Conservation (phyloP, 305 asterid species). For the Solanum hybrid region DNA sequence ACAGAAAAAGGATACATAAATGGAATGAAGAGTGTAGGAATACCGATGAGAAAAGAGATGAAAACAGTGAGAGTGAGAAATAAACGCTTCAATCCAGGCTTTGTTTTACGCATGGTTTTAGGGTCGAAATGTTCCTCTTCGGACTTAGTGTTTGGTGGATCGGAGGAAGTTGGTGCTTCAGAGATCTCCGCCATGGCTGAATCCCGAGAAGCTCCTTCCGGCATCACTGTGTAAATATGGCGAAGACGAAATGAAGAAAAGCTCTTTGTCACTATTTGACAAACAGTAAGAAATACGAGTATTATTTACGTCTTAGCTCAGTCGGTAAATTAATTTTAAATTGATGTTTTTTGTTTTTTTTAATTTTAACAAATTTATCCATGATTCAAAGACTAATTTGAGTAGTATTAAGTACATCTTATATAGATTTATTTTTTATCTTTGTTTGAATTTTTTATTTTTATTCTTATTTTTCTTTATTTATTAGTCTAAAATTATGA, state of each 20-base stretch:
- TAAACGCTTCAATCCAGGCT: constrained; percentile 73
- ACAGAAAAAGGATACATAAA: background rate
- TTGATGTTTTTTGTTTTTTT: too few relatives aligned
- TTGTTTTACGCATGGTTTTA: constrained; percentile 54
- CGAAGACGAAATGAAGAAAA: background rate
- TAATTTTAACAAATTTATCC: too few relatives aligned
- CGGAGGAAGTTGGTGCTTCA: constrained; percentile 25
- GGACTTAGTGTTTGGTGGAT: background rate
- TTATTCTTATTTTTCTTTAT: too few relatives aligned
- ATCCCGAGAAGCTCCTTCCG: background rate
- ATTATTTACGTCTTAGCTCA: constrained; percentile 24
- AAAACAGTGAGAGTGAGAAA: constrained; percentile 59
- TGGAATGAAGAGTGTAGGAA: background rate
- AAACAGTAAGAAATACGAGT: background rate
- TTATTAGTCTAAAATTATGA: too few relatives aligned
- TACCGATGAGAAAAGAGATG: constrained; percentile 62
- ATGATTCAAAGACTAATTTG: background rate
- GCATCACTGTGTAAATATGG: background rate
- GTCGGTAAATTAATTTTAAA: background rate
- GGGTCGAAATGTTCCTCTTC: constrained; percentile 21
- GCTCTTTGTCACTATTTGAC: background rate
- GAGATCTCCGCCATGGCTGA: constrained; percentile 50
- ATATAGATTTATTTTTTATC: too few relatives aligned
- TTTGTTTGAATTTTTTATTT: too few relatives aligned
- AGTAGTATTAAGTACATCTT: too few relatives aligned